These are phyloP conservation scores for Fusarium napiforme DNA, from an alignment of 2,329 filamentous ascomycete species.

Conservation along the genomic window DNA sequence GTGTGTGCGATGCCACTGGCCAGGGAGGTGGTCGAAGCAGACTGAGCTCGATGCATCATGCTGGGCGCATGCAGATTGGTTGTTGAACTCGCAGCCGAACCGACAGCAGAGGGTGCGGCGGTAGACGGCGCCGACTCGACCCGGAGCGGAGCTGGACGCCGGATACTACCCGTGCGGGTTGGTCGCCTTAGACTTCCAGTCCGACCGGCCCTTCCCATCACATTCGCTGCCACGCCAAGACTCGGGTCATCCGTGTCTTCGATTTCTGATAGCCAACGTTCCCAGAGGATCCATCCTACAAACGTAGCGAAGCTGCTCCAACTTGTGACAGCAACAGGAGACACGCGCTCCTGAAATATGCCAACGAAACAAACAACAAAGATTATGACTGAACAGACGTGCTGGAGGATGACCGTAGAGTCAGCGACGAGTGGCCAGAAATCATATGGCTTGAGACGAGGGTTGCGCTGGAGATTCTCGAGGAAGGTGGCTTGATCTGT, in stretches of 20 bases:
- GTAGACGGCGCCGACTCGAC: conserved; percentile 44
- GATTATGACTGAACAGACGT: conserved; percentile 93
- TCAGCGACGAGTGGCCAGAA: conserved; percentile 98
- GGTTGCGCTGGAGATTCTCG: conserved; percentile 94
- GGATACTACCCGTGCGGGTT: conserved; percentile 52
- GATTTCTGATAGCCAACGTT: conserved; percentile 85
- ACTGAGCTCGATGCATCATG: conserved; percentile 57
- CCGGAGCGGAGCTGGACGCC: conserved; percentile 49
- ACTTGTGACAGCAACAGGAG: conserved; percentile 86
- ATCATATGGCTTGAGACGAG: conserved; percentile 91
- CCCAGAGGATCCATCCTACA: conserved; percentile 90
- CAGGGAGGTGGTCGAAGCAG: conserved; percentile 66
- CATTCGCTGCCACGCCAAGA: conserved; percentile 50
- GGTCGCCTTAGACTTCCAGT: conserved; percentile 50
- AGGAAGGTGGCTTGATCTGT: conserved; percentile 97
- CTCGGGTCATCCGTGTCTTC: conserved; percentile 61
- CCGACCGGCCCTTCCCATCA: conserved; percentile 50
- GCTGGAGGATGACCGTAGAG: conserved; percentile 95
- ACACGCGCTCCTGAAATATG: conserved; percentile 88
- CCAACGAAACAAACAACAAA: conserved; percentile 94
- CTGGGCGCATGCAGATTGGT: conserved; percentile 53
- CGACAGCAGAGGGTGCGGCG: conserved; percentile 38
- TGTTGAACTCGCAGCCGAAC: conserved; percentile 58
- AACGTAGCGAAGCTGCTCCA: conserved; percentile 86
- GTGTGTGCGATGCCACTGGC: conserved; percentile 48